These are phyloP conservation scores for Aspergillus fischeri DNA, from an alignment of 2,329 filamentous ascomycete species.

Conservation along the genomic window DNA sequence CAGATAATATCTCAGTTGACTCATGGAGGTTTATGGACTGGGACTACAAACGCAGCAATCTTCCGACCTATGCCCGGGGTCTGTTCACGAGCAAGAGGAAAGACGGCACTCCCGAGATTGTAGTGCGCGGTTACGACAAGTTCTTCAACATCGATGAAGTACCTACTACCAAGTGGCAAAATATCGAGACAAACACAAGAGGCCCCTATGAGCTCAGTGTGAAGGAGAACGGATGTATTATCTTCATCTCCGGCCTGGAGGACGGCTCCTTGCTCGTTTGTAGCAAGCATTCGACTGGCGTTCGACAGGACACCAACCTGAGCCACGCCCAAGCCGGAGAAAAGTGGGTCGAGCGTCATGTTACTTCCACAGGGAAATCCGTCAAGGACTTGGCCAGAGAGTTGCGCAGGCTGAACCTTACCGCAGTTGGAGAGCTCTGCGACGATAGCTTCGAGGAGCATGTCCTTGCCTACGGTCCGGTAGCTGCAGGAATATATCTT, in stretches of 20 bases:
- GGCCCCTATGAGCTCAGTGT: constrained; percentile 93
- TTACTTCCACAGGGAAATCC: constrained; percentile 71
- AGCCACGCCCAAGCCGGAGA: constrained; percentile 87
- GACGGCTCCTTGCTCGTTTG: constrained; percentile 90
- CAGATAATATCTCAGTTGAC: constrained; percentile 65
- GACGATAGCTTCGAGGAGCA: constrained; percentile 97
- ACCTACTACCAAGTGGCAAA: constrained; percentile 73
- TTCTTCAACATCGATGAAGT: constrained; percentile 96
- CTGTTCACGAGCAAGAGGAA: constrained; percentile 78
- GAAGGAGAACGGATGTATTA: constrained; percentile 99
- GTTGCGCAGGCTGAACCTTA: constrained; percentile 77
- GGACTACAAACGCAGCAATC: constrained; percentile 84
- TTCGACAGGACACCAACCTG: constrained; percentile 63
- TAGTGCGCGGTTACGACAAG: constrained; percentile 90
- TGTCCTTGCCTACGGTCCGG: constrained; percentile 79
- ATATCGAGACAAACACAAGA: constrained; percentile 68
- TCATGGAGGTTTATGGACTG: constrained; percentile 94
- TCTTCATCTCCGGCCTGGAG: constrained; percentile 88
- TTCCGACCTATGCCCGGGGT: constrained; percentile 90
- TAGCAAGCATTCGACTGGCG: constrained; percentile 95
- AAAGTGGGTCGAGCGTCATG: constrained; percentile 73
- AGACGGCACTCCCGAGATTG: constrained; percentile 69
- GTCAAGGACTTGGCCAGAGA: constrained; percentile 72
- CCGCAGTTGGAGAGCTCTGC: constrained; percentile 91
- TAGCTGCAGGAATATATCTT: constrained; percentile 84